Conservation (phyloP, 768 basidiomycete species). For the Neoboletus magnificus region DNA sequence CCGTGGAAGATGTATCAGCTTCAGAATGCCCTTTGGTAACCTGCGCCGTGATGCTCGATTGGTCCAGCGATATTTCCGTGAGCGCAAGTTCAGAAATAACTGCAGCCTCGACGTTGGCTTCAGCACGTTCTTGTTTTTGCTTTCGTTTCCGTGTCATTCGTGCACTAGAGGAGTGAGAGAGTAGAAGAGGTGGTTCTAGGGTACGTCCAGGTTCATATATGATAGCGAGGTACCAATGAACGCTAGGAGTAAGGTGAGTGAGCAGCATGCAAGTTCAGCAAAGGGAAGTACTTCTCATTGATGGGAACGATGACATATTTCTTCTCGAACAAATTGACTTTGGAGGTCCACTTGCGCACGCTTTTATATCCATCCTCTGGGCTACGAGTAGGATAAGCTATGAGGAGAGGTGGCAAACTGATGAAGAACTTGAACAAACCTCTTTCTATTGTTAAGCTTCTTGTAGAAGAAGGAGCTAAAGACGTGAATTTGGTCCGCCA, state of each 20-base stretch:
- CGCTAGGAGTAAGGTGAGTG: constrained; percentile 40
- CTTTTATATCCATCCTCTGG: constrained; percentile 70
- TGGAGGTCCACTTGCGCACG: constrained; percentile 93
- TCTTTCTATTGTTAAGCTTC: constrained; percentile 68
- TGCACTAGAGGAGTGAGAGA: neutral
- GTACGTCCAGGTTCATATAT: constrained; percentile 77
- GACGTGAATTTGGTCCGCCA: constrained; percentile 76
- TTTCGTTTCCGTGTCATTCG: constrained; percentile 24
- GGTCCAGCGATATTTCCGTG: neutral
- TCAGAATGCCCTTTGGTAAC: constrained; percentile 9
- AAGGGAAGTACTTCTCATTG: constrained; percentile 78
- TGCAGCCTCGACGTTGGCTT: constrained; percentile 1
- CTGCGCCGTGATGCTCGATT: neutral
- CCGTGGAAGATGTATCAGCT: constrained; percentile 13
- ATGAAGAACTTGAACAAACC: constrained; percentile 35
- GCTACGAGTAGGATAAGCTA: constrained; percentile 28
- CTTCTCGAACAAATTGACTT: constrained; percentile 84
- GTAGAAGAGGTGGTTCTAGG: constrained; percentile 48
- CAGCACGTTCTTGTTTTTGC: constrained; percentile 11
- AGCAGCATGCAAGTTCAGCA: neutral
- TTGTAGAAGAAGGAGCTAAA: constrained; percentile 99
- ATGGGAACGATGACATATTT: constrained; percentile 93
- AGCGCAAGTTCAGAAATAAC: neutral
- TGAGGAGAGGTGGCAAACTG: constrained; percentile 7
- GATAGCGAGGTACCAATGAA: constrained; percentile 97